Conservation (phyloP, 441 rosid genomes). For the Biscutella auriculata region DNA sequence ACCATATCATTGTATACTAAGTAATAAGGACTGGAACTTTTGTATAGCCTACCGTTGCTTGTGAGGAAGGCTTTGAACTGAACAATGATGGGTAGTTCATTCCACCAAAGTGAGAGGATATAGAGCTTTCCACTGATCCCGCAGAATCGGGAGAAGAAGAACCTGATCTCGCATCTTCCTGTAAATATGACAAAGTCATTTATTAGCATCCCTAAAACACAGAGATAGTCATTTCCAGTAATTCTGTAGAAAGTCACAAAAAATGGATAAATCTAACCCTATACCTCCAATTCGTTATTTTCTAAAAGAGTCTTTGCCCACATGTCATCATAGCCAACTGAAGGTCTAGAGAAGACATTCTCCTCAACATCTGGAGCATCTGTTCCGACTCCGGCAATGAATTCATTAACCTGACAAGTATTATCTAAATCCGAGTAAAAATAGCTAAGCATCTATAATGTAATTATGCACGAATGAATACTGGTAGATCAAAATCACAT, state of each 20-base stretch:
- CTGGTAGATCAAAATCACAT: not conserved
- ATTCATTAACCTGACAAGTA: conserved; percentile 74
- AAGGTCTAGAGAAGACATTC: conserved; percentile 70
- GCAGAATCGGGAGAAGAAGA: conserved; percentile 88
- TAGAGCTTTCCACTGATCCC: conserved; percentile 94
- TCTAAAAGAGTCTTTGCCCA: conserved; percentile 99
- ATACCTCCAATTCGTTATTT: conserved; percentile 73
- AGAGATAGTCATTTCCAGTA: not conserved
- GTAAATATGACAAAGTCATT: conserved; percentile 17
- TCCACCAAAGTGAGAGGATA: conserved; percentile 98
- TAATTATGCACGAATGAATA: not conserved
- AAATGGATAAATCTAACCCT: not conserved
- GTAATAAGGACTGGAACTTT: not conserved
- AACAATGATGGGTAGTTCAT: conserved; percentile 93
- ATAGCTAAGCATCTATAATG: not conserved
- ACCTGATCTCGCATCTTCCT: conserved; percentile 94
- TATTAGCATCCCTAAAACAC: not conserved
- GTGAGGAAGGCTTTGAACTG: conserved; percentile 78
- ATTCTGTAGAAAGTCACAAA: not conserved
- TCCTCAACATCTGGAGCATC: conserved; percentile 99
- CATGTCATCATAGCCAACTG: conserved; percentile 98
- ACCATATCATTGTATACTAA: not conserved
- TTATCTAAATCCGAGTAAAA: conserved; percentile 3
- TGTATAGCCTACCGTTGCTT: conserved; percentile 41
- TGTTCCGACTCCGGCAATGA: conserved; percentile 95